Evolutionary conservation across 345 rosid genomes (phyloP), one percentile per base, ranked within the genome.

Genomic region (Lepidium didymum): DNA sequence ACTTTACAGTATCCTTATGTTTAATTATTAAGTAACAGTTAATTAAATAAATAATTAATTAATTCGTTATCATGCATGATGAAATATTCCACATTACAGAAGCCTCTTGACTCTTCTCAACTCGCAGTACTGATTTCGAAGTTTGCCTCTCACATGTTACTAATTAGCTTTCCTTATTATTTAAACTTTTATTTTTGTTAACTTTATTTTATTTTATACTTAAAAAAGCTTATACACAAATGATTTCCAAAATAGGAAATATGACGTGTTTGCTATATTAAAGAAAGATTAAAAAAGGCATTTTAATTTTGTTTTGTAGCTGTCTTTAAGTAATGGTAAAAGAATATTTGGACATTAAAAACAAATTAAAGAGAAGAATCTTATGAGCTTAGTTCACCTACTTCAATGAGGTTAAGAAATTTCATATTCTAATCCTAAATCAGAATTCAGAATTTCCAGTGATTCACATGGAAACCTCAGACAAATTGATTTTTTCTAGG

Each of bases 141-240:
- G 62, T 62, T 56, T 52, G 55, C 58, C 64, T 64, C 66, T 64
- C 71, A 64, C 76, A 63, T 72, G 76, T 15, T 64, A 64, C 52
- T 19, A 11, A 29, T 50, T 8, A 3, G 6, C 14, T 64, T 56
- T 56, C 15, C 45, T 58, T 72, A 47, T 63, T 72, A 36, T 16
- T 64, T 46, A 11, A 36, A 64, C 25, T 55, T 40, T 3, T 29
- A 29, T 29, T 14, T 31, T 36, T 10, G 7, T 70, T 6, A 42
- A 62, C 56, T 54, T 71, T 71, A 44, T 10, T 21, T 29, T 29
- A 29, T 29, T 21, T 15, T 44, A 47, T 35, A 14, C 14, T 47
- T 31, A 19, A 35, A 61, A 43, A 35, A 42, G 43, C 54, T 42
- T 3, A 60, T 11, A 21, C 12, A 49, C 12, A 49, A 54, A 53